A percentile compares a stretch with the other conserved stretches of the same genome.
phyloP scores from a whole-genome alignment of 805 yeast species.

The Candida easanensis region DNA sequence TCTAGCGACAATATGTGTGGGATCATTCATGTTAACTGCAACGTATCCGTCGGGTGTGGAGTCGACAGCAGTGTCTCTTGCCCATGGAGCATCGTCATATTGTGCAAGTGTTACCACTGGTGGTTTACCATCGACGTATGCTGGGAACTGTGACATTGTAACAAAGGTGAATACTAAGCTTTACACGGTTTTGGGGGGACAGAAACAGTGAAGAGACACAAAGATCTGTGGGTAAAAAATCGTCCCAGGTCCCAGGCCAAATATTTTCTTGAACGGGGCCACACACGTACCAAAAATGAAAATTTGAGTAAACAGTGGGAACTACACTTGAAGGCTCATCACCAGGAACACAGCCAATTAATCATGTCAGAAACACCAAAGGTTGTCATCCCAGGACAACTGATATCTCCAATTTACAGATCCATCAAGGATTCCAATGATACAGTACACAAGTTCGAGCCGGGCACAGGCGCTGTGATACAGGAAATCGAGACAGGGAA shows the following conservation, averaged over 20 bases:
- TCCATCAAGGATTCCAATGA: slow-evolving; percentile 30
- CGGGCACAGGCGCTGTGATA: slow-evolving; percentile 66
- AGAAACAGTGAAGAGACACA: too few relatives aligned
- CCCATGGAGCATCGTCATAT: slow-evolving; percentile 54
- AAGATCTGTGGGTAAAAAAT: too few relatives aligned
- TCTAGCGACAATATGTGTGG: slow-evolving; percentile 41
- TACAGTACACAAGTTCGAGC: slow-evolving; percentile 41
- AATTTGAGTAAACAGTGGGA: background rate
- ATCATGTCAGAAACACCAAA: background rate
- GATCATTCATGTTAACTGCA: slow-evolving; percentile 44
- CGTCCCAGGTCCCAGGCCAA: too few relatives aligned
- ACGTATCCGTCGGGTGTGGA: slow-evolving; percentile 32
- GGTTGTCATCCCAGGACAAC: slow-evolving; percentile 77
- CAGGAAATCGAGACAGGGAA: slow-evolving; percentile 42
- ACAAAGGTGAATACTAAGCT: too few relatives aligned
- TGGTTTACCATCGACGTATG: slow-evolving; percentile 42
- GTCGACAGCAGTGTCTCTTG: slow-evolving; percentile 48
- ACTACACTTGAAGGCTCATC: too few relatives aligned
- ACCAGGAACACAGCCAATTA: background rate
- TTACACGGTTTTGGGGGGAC: too few relatives aligned
- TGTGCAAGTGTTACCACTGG: slow-evolving; percentile 43
- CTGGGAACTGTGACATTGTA: slow-evolving; percentile 36
- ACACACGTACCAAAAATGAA: slow-evolving; percentile 1
- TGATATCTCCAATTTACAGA: slow-evolving; percentile 57
- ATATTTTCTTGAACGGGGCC: slow-evolving; percentile 1